A percentile compares a stretch with the other conserved stretches of the same genome.
Evolutionary conservation across 441 rosid species (phyloP).

Genomic region (Erodium moschatum): DNA sequence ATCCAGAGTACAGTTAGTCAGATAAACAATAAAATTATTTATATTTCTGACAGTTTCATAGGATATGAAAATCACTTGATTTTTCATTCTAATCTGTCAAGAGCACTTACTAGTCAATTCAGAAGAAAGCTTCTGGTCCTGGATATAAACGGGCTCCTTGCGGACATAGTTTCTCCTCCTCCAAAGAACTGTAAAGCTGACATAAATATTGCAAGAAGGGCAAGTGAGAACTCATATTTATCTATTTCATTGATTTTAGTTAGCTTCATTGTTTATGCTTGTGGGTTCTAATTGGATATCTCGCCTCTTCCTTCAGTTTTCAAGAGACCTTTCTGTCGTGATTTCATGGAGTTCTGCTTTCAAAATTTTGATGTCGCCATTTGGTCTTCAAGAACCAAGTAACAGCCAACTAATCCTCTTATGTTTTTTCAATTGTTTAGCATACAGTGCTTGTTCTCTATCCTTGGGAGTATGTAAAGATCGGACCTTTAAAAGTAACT

Average conservation of each 20-base stretch:
- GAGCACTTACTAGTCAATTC: slow-evolving; percentile 14
- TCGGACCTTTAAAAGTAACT: not conserved
- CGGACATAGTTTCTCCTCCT: slow-evolving; percentile 43
- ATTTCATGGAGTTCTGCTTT: slow-evolving; percentile 65
- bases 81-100: slow-evolving; percentile 16
- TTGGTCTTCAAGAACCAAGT: slow-evolving; percentile 75
- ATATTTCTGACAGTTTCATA: slow-evolving; percentile 14
- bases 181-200: slow-evolving; percentile 43
- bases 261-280: slow-evolving; percentile 5
- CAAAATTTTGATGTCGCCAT: slow-evolving; percentile 78
- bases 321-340: slow-evolving; percentile 58
- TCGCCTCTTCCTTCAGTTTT: slow-evolving; percentile 37
- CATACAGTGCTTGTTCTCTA: not conserved
- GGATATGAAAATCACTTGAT: slow-evolving; percentile 14
- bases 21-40: slow-evolving; percentile 17
- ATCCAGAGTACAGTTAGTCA: slow-evolving; percentile 14
- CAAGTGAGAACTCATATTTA: slow-evolving; percentile 36
- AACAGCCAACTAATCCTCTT: slow-evolving; percentile 5
- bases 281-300: slow-evolving; percentile 7
- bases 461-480: not conserved
- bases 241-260: not conserved
- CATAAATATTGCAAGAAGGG: slow-evolving; percentile 34
- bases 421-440: not conserved
- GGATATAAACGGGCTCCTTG: slow-evolving; percentile 81
- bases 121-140: slow-evolving; percentile 60